A percentile compares a stretch with the other conserved stretches of the same genome.
Evolutionary conservation across 192 early-diverging fungal genomes (phyloP).

Genomic region (Backusella macrospora): DNA sequence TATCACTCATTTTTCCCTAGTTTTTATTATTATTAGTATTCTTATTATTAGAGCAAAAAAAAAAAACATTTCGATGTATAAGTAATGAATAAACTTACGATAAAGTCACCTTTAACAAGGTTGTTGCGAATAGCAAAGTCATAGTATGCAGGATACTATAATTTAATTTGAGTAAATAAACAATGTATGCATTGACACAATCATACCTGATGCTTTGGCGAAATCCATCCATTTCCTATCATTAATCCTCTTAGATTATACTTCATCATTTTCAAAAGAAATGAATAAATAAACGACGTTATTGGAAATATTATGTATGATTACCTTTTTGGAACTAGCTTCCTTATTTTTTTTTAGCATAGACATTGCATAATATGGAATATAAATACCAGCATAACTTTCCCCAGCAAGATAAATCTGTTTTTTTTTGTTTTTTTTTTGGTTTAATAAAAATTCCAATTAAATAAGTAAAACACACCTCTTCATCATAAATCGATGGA

Average conservation of each 20-base stretch:
- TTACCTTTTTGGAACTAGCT: constrained; percentile 9
- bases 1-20: not conserved
- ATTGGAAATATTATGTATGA: not conserved
- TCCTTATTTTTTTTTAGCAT: constrained; percentile 41
- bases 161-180: not conserved
- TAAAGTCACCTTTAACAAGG: constrained; percentile 32
- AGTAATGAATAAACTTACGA: constrained; percentile 28
- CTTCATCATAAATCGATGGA: constrained; percentile 43
- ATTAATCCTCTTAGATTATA: constrained; percentile 59
- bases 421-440: too few species aligned
- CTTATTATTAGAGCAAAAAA: too few species aligned
- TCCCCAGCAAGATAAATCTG: constrained; percentile 67
- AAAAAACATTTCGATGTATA: not conserved
- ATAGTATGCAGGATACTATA: constrained; percentile 51
- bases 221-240: constrained; percentile 72
- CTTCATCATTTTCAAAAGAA: constrained; percentile 17
- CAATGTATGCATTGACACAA: not conserved
- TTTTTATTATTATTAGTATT: not conserved
- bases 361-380: constrained; percentile 55
- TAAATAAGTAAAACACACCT: constrained; percentile 7
- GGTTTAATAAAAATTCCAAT: not conserved
- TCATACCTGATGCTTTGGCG: constrained; percentile 57
- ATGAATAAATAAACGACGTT: not conserved
- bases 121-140: constrained; percentile 39
- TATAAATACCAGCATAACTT: constrained; percentile 66